Evolutionary conservation across 2,329 filamentous ascomycete genomes (phyloP).

Genomic region (Pseudogymnoascus sp.): DNA sequence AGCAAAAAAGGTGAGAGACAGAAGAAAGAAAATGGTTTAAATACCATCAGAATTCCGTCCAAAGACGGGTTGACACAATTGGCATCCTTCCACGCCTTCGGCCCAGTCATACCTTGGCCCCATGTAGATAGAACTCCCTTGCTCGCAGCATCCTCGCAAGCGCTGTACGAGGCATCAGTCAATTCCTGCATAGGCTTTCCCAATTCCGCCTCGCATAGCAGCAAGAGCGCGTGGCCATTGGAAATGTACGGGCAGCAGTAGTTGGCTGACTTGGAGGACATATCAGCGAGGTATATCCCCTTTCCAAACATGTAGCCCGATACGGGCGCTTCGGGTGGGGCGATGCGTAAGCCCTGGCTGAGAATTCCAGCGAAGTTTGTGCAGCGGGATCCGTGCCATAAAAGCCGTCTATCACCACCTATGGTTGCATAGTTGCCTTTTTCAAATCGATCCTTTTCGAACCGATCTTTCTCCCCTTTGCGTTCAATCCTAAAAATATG

Average conservation of each 20-base stretch:
- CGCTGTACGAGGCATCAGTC: conserved; percentile 48
- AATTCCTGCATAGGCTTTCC: conserved; percentile 67
- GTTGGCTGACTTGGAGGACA: conserved; percentile 72
- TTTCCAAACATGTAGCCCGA: conserved; percentile 86
- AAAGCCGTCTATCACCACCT: conserved; percentile 58
- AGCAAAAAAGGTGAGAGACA: background rate
- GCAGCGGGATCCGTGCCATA: conserved; percentile 80
- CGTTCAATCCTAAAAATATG: conserved; percentile 81
- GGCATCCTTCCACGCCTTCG: conserved; percentile 69
- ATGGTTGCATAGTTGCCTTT: background rate
- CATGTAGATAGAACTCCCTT: conserved; percentile 59
- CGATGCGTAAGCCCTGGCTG: conserved; percentile 81
- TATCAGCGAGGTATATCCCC: conserved; percentile 81
- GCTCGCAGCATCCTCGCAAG: conserved; percentile 54
- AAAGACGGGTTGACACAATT: conserved; percentile 55
- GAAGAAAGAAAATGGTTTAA: conserved; percentile 23
- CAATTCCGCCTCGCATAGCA: conserved; percentile 79
- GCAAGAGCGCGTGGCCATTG: conserved; percentile 62
- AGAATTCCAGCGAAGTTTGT: conserved; percentile 87
- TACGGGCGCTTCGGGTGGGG: conserved; percentile 73
- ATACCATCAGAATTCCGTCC: conserved; percentile 62
- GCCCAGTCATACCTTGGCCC: conserved; percentile 59
- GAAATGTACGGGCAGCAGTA: conserved; percentile 61
- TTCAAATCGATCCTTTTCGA: conserved; percentile 49
- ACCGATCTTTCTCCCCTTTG: conserved; percentile 55